Base-by-base conservation (phyloP, 1,284 basidiomycete species). In the Mrakiaceae sp. region DNA sequence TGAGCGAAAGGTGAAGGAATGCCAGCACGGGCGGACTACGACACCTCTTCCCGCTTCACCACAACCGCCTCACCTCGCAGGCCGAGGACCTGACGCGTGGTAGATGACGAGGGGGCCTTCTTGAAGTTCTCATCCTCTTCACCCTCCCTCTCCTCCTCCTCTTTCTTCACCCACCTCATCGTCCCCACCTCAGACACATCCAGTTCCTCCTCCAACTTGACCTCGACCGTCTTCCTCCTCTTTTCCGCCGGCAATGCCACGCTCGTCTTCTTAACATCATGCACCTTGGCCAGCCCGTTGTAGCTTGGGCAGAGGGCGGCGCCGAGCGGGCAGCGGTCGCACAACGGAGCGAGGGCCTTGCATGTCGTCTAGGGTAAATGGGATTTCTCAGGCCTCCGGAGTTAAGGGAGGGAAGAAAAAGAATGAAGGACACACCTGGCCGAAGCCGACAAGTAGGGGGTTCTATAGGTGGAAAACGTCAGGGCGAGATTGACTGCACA, bases 381-480 rank as follows among this genome's bases (percentile, higher is more conserved):
- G 27, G 27, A 27, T 27, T 2, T 27, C 27, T 27, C 27, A 27
- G 27, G 27, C 27, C 27, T 27, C 27, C 27, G 27, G 27, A 27
- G 27, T 27, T 27, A 43, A 12, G 55, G 7, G 27, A n/a, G 16
- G 3, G 55, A 14, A 57, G 5, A 14, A 57, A 42, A 1, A 16
- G 16, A 44, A 39, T 7, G n/a, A 44, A 42, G 6, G 54, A 55
- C 10, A 55, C 10, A 60, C 27, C 39, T 63, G 63, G 7, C 63
- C 63, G 55, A 59, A 60, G 5, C 64, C 64, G 48, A 65, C 64
- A 39, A 65, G 55, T 7, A 65, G 59, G 39, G 64, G 64, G 48
- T 65, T 65, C 27, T 27, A 27, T 27, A 27, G 27, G 27, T 27
- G 27, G 27, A 27, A 27, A 27, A 27, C 2, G 27, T 27, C 27